Evolutionary conservation across 2,329 filamentous ascomycete genomes (phyloP).

Genomic region (Aspergillus luchuensis): DNA sequence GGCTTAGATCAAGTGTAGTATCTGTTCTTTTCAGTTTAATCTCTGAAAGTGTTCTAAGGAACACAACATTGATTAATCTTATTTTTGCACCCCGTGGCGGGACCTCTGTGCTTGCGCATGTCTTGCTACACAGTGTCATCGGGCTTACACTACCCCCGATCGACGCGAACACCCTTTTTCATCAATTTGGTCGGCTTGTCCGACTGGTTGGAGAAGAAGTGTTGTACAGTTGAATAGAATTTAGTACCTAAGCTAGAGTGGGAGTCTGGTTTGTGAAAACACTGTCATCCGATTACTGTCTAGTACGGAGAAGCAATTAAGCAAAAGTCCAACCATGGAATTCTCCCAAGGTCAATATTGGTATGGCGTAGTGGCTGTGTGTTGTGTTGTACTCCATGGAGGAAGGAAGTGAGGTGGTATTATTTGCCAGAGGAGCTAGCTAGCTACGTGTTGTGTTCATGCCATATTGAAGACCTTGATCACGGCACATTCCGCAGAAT

Average conservation of each 20-base stretch:
- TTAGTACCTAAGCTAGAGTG: too few relatives aligned
- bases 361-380: too few relatives aligned
- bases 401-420: neutral
- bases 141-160: slow-evolving; percentile 74
- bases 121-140: slow-evolving; percentile 67
- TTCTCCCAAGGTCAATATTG: too few relatives aligned
- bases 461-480: too few relatives aligned
- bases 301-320: too few relatives aligned
- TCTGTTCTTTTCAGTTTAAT: slow-evolving; percentile 98
- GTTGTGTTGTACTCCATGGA: neutral
- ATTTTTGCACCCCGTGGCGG: slow-evolving; percentile 66
- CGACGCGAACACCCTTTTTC: slow-evolving; percentile 68
- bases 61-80: slow-evolving; percentile 76
- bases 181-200: slow-evolving; percentile 58
- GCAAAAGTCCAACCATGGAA: too few relatives aligned
- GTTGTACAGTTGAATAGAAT: neutral
- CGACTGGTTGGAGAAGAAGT: slow-evolving; percentile 60
- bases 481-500: too few relatives aligned
- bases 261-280: too few relatives aligned
- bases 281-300: too few relatives aligned
- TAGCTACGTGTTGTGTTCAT: too few relatives aligned
- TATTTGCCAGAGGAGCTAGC: neutral
- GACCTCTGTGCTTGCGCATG: slow-evolving; percentile 75
- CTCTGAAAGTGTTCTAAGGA: slow-evolving; percentile 78
- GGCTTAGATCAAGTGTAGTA: slow-evolving; percentile 92